A percentile compares a stretch with the other conserved stretches of the same genome.
These are phyloP conservation scores for Sarocladiaceae sp. DNA, from an alignment of 2,329 filamentous ascomycete species.

Conservation along the genomic window DNA sequence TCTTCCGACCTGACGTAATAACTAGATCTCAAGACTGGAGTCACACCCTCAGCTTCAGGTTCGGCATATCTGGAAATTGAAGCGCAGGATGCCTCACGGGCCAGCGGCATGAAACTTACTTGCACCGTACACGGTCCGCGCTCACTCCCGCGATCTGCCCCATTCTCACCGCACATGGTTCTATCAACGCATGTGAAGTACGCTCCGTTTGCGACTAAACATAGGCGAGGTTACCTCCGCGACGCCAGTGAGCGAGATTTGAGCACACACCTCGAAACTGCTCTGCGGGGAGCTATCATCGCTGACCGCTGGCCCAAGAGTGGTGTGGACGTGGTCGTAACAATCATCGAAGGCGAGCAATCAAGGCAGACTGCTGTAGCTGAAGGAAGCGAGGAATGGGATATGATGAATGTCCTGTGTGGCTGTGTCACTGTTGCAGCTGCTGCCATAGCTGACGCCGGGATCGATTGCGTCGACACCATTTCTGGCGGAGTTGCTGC, in stretches of 20 bases:
- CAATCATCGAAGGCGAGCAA: conserved; percentile 89
- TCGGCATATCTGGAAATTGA: conserved; percentile 80
- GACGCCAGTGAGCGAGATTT: conserved; percentile 86
- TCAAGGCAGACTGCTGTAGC: conserved; percentile 51
- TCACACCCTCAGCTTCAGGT: conserved; percentile 89
- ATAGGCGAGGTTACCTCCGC: conserved; percentile 78
- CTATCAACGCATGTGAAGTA: conserved; percentile 95
- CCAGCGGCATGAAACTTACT: conserved; percentile 79
- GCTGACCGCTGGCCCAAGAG: conserved; percentile 98
- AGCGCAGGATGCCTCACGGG: conserved; percentile 38
- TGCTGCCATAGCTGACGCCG: conserved; percentile 88
- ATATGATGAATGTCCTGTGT: conserved; percentile 85
- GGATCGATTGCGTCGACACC: conserved; percentile 91
- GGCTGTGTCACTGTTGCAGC: conserved; percentile 92
- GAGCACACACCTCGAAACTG: conserved; percentile 85
- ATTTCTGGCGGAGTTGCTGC: conserved; percentile 88
- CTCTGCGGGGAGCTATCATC: conserved; percentile 83
- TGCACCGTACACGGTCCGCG: conserved; percentile 93
- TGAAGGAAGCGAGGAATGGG: conserved; percentile 65
- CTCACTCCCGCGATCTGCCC: conserved; percentile 81
- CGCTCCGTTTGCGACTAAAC: conserved; percentile 84
- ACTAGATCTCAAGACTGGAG: conserved; percentile 83
- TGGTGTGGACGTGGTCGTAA: conserved; percentile 91
- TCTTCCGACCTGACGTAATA: background rate
- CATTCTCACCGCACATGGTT: conserved; percentile 89